These are phyloP conservation scores for Phytophthora sp. DNA, from an alignment of 352 stramenopile genomes.

Conservation along the genomic window DNA sequence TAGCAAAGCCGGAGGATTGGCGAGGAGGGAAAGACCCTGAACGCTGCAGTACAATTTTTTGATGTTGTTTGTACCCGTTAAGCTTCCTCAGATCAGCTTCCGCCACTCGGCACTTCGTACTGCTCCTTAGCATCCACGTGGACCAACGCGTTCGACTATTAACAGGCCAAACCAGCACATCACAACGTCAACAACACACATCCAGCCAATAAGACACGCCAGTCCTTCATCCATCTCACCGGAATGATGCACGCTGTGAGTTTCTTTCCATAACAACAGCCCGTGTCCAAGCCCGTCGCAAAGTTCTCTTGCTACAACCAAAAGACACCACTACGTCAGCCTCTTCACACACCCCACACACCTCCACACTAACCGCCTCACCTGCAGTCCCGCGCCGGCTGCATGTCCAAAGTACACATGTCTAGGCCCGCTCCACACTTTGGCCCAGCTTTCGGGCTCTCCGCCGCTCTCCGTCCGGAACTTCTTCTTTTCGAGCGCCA, in stretches of 20 bases:
- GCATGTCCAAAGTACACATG: constrained; percentile 94
- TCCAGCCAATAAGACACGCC: neutral
- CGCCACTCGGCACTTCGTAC: constrained; percentile 42
- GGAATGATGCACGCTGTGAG: constrained; percentile 91
- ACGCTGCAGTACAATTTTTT: neutral
- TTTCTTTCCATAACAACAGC: constrained; percentile 88
- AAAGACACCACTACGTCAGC: constrained; percentile 2
- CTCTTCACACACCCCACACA: neutral
- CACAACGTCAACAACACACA: constrained; percentile 10
- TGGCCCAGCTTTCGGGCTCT: constrained; percentile 66
- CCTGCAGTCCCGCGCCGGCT: constrained; percentile 82
- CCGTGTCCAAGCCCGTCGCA: constrained; percentile 92
- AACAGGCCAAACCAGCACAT: constrained; percentile 13
- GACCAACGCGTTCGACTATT: constrained; percentile 43
- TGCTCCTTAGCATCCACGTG: constrained; percentile 43
- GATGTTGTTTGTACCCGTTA: neutral
- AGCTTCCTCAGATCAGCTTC: neutral
- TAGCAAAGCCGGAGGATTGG: no score
- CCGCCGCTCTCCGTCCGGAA: constrained; percentile 30
- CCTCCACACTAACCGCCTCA: constrained; percentile 13
- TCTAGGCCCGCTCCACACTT: constrained; percentile 76
- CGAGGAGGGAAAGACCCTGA: neutral
- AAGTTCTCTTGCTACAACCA: constrained; percentile 85
- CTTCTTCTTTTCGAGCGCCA: constrained; percentile 45
- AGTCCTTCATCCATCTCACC: constrained; percentile 30